Evolutionary conservation across 129 eudicot species (phyloP), one percentile per base, ranked within the genome.

Genomic region (Calendula officinalis): DNA sequence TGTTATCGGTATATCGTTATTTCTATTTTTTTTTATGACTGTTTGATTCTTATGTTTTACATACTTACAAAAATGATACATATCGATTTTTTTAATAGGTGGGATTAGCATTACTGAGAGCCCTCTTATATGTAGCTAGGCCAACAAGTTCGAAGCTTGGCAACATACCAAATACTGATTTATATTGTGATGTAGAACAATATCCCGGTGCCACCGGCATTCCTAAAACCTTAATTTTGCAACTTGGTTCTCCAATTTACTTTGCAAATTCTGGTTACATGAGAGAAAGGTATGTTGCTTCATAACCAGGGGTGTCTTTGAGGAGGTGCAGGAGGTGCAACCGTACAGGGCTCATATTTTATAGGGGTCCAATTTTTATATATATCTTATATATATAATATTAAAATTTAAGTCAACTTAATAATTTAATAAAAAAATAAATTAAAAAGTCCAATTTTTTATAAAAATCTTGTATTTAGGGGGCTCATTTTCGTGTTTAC

Each of bases 211-310:
- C 95, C 11, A 69, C 15, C 5, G 80, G 62, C 13, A 37, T 71
- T 42, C 83, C 92, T 0, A 90, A 82, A 1, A 67, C 88, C 9
- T 70, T 94, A 7, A 33, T 84, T 65, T 49, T 94, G 61, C 83
- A 94, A 71, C 83, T 94, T 27, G 99, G 99, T 35, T 88, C 99
- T 11, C 99, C 99, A 0, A 84, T 89, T 5, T 86, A 81, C 77
- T 94, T 78, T 82, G 83, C 95, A 5, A 88, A 82, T 70, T 50
- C 77, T 9, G 60, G 76, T 62, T 94, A 94, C 73, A 37, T 86
- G 0, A 79, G 90, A 63, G 99, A 94, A 75, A 94, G 97, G 99
- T 94, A 7, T 17, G 2, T 32, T 47, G 32, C 64, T 70, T 3
- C 3, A 17, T 39, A 38, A 38, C n/a, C n/a, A n/a, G n/a, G n/a